Evolutionary conservation across 2,329 filamentous ascomycete genomes (phyloP).

Genomic region (Nothopassalora personata): DNA sequence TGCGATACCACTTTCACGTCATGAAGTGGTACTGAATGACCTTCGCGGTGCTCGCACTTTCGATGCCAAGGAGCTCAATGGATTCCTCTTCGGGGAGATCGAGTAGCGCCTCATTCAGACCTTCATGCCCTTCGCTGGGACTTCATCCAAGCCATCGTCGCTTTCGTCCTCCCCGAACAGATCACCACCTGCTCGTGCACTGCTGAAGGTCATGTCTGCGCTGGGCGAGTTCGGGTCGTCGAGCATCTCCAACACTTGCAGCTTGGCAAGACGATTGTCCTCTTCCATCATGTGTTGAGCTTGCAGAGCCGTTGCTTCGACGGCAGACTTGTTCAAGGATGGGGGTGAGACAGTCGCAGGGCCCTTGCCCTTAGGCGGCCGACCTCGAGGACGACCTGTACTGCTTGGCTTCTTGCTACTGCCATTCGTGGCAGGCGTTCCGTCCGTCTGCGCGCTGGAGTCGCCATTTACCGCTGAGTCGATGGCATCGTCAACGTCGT

Average conservation of each 20-base stretch:
- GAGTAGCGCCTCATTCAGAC: background rate
- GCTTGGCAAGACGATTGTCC: conserved; percentile 33
- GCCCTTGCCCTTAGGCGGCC: conserved; percentile 5
- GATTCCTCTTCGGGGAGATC: background rate
- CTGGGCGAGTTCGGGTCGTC: conserved; percentile 7
- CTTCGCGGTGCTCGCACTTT: conserved; percentile 2
- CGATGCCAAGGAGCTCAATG: background rate
- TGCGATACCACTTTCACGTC: background rate
- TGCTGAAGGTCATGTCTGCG: conserved; percentile 8
- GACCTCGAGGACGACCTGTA: conserved; percentile 10
- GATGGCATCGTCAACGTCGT: conserved; percentile 48
- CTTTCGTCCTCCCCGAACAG: conserved; percentile 15
- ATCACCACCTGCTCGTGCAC: conserved; percentile 9
- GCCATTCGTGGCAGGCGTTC: background rate
- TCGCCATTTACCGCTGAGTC: conserved; percentile 44
- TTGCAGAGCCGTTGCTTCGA: conserved; percentile 4
- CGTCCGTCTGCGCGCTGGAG: conserved; percentile 1
- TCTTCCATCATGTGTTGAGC: conserved; percentile 23
- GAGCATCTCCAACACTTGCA: conserved; percentile 31
- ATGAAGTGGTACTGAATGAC: background rate
- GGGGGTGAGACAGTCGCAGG: background rate
- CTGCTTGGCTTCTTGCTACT: conserved; percentile 1
- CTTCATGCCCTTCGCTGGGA: conserved; percentile 9
- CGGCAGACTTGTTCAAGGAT: background rate
- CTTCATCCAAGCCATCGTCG: conserved; percentile 18